phyloP scores from a whole-genome alignment of 805 yeast species.

The Ogataea wickerhamii region DNA sequence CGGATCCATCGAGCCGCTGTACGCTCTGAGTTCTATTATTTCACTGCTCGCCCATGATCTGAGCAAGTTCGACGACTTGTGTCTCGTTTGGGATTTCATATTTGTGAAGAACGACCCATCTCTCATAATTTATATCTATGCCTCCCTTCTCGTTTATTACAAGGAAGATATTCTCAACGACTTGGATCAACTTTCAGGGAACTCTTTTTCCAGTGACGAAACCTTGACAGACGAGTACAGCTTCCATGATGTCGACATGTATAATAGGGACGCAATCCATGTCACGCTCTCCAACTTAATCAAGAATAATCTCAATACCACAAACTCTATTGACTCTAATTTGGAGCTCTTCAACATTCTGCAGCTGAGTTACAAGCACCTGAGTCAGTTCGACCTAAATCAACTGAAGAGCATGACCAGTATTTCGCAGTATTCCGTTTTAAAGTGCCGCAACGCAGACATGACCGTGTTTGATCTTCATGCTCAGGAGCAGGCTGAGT shows the following conservation, averaged over 20 bases:
- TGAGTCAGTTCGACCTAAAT: conserved; percentile 10
- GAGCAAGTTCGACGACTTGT: conserved; percentile 43
- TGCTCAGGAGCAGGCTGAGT: conserved; percentile 11
- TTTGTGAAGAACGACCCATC: conserved; percentile 54
- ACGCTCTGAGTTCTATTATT: conserved; percentile 70
- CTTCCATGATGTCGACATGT: conserved; percentile 12
- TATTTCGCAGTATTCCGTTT: conserved; percentile 21
- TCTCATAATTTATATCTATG: conserved; percentile 58
- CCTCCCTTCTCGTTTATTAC: conserved; percentile 45
- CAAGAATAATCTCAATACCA: conserved; percentile 22
- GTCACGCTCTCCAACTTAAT: conserved; percentile 27
- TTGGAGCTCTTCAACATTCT: conserved; percentile 26
- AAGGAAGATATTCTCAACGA: conserved; percentile 41
- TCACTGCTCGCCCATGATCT: conserved; percentile 78
- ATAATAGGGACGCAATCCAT: conserved; percentile 27
- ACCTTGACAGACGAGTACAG: conserved; percentile 18
- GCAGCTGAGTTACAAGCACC: conserved; percentile 17
- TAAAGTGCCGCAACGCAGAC: conserved; percentile 13
- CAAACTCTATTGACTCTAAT: conserved; percentile 21
- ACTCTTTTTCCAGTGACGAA: conserved; percentile 26
- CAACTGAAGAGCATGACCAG: conserved; percentile 1
- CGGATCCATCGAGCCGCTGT: conserved; percentile 49
- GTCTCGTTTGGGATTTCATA: conserved; percentile 66
- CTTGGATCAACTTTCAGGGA: conserved; percentile 30
- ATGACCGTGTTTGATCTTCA: conserved; percentile 15